Percentiles rank a stretch among this genome's conserved stretches.
phyloP scores from a whole-genome alignment of 2,329 filamentous ascomycete species.

The Cladosporium sp. region DNA sequence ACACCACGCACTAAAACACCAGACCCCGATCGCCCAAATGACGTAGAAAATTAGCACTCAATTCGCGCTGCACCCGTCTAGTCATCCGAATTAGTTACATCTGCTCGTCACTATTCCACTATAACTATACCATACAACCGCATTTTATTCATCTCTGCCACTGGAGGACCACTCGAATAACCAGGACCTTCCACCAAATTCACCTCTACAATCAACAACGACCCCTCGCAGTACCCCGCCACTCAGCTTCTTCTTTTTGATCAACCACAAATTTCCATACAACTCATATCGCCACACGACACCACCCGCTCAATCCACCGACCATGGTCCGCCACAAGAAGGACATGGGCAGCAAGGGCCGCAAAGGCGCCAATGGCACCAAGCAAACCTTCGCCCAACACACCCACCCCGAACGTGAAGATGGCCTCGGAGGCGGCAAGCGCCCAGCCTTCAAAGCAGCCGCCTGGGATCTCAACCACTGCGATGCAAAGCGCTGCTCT shows the following conservation, averaged over 20 bases:
- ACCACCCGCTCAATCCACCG: not conserved
- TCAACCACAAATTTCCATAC: not conserved
- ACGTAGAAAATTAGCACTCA: slow-evolving; percentile 14
- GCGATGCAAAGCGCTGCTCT: slow-evolving; percentile 93
- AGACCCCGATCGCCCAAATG: slow-evolving; percentile 11
- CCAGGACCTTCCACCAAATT: not conserved
- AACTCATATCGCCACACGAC: not conserved
- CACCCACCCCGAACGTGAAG: slow-evolving; percentile 31
- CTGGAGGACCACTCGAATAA: not conserved
- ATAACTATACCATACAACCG: not conserved
- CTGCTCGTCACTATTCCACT: not conserved
- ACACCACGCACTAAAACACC: not conserved
- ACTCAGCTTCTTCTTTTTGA: not conserved
- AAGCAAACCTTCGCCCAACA: slow-evolving; percentile 35
- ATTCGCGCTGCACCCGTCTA: not conserved
- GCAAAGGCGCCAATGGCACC: slow-evolving; percentile 55
- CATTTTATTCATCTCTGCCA: not conserved
- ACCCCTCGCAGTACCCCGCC: slow-evolving; percentile 10
- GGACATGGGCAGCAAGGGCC: slow-evolving; percentile 72
- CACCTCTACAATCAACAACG: not conserved
- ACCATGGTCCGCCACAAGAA: slow-evolving; percentile 95
- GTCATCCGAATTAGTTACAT: not conserved
- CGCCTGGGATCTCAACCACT: slow-evolving; percentile 97
- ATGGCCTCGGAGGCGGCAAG: slow-evolving; percentile 29
- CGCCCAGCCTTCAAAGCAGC: slow-evolving; percentile 79